phyloP scores from a whole-genome alignment of 2,329 filamentous ascomycete species.

The Metarhizium humberi region DNA sequence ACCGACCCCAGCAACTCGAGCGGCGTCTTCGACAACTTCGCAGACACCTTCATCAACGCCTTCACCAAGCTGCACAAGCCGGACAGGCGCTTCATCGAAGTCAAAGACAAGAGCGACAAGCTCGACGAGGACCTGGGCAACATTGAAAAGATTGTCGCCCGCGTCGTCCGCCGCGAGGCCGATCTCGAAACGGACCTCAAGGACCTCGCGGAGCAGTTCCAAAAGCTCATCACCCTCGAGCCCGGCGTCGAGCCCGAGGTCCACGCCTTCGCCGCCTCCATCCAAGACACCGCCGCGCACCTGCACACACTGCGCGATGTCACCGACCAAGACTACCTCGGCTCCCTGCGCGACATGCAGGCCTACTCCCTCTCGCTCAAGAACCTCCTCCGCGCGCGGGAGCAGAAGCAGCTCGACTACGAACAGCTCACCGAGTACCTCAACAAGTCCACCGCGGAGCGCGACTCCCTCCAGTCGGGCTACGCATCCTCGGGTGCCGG shows the following conservation, averaged over 20 bases:
- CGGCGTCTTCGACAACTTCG: conserved; percentile 88
- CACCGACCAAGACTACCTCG: conserved; percentile 93
- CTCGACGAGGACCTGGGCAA: conserved; percentile 87
- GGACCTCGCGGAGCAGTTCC: conserved; percentile 89
- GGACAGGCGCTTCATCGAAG: conserved; percentile 89
- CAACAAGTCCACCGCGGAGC: conserved; percentile 78
- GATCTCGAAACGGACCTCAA: conserved; percentile 83
- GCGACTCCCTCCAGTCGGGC: conserved; percentile 64
- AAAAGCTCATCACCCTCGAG: conserved; percentile 83
- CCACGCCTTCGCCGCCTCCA: conserved; percentile 75
- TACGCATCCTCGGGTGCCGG: conserved; percentile 50
- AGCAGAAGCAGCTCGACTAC: conserved; percentile 97
- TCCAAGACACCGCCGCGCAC: conserved; percentile 73
- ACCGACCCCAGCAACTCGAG: conserved; percentile 39
- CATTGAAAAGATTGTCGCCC: conserved; percentile 90
- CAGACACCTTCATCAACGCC: conserved; percentile 93
- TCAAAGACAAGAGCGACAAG: conserved; percentile 86
- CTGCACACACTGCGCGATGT: conserved; percentile 77
- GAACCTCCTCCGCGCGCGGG: conserved; percentile 78
- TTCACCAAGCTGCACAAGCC: conserved; percentile 96
- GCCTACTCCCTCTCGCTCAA: conserved; percentile 86
- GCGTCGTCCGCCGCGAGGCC: conserved; percentile 77
- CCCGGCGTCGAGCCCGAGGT: conserved; percentile 75
- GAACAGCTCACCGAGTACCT: conserved; percentile 95
- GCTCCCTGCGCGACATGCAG: conserved; percentile 88